phyloP scores from a whole-genome alignment of 768 basidiomycete genomes.

The Mycena polygramma region DNA sequence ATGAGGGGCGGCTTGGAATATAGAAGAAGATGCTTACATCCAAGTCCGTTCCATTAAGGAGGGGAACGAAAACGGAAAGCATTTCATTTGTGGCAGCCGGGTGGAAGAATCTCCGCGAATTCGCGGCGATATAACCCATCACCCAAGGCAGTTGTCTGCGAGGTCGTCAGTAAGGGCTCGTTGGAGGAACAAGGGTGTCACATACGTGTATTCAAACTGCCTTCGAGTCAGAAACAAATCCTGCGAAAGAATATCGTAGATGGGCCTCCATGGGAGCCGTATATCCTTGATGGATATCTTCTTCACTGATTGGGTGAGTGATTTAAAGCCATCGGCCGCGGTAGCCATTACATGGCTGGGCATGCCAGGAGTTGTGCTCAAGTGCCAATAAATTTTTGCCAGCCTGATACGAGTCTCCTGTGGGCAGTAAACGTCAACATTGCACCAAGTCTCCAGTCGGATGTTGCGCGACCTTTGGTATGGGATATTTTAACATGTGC shows the following conservation, averaged over 20 bases:
- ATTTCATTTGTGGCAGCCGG: conserved; percentile 89
- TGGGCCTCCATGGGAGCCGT: conserved; percentile 86
- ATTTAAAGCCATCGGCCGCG: conserved; percentile 72
- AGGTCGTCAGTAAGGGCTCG: conserved; percentile 7
- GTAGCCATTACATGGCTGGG: conserved; percentile 75
- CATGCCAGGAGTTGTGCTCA: conserved; percentile 83
- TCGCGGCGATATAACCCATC: conserved; percentile 79
- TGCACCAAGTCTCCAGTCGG: not conserved
- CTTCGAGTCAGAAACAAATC: conserved; percentile 84
- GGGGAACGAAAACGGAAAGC: conserved; percentile 87
- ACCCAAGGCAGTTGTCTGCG: conserved; percentile 80
- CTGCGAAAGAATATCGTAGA: conserved; percentile 76
- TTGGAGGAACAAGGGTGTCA: conserved; percentile 25
- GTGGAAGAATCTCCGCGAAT: conserved; percentile 87
- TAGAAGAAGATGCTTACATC: conserved; percentile 64
- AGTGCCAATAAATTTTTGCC: conserved; percentile 83
- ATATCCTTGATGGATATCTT: conserved; percentile 84
- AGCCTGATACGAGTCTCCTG: conserved; percentile 76
- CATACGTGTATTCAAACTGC: conserved; percentile 84
- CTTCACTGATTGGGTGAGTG: conserved; percentile 75
- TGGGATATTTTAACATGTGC: conserved; percentile 87
- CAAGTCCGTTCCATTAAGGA: conserved; percentile 79
- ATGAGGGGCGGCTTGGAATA: not conserved
- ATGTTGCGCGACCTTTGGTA: conserved; percentile 64
- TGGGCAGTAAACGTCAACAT: not conserved